Conservation (phyloP, 2,329 filamentous ascomycete species). For the Torrubiella hemipterigena region DNA sequence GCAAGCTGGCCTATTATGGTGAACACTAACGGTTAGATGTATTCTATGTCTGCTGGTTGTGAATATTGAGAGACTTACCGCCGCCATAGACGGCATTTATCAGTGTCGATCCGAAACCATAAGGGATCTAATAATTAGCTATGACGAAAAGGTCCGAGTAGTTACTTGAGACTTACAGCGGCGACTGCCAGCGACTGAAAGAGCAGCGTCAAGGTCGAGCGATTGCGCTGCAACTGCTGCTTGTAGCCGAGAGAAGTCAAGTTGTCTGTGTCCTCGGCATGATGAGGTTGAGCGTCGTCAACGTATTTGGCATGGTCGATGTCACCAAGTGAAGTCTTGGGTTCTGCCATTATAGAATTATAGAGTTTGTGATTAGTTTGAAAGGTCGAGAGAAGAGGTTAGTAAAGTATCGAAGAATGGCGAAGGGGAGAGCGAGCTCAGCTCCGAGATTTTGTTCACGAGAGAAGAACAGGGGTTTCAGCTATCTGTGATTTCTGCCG, state of each 20-base stretch:
- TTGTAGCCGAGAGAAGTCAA: constrained; percentile 35
- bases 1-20: constrained; percentile 2
- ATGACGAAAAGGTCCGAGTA: neutral
- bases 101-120: constrained; percentile 2
- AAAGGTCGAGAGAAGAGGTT: too few relatives aligned
- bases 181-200: constrained; percentile 16
- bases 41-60: neutral
- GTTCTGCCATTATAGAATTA: too few relatives aligned
- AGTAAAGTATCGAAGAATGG: too few relatives aligned
- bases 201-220: constrained; percentile 15
- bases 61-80: neutral
- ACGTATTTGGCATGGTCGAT: neutral
- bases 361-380: too few relatives aligned
- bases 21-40: neutral
- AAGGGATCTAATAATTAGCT: neutral
- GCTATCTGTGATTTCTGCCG: too few relatives aligned
- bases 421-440: too few relatives aligned
- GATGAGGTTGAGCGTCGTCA: too few relatives aligned
- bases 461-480: too few relatives aligned
- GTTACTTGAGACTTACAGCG: constrained; percentile 8
- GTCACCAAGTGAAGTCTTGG: too few relatives aligned
- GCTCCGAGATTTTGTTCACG: too few relatives aligned
- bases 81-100: constrained; percentile 5
- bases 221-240: constrained; percentile 13
- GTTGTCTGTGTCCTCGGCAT: too few relatives aligned